Base-by-base conservation (phyloP, 2,329 filamentous ascomycete species). In the Colletotrichum musae region DNA sequence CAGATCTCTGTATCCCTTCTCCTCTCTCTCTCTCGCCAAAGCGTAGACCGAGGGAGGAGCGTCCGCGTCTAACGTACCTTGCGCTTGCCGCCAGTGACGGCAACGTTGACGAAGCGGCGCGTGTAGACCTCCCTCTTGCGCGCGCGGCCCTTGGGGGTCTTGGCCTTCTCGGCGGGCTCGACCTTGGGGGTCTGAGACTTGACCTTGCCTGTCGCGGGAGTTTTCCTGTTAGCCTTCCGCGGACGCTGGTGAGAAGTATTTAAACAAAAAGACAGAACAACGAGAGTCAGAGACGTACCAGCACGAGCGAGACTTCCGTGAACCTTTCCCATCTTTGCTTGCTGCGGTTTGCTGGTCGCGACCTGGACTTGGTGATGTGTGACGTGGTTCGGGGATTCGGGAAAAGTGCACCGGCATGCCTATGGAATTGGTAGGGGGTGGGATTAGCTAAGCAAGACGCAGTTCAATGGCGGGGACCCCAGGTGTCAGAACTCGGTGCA, bases 101-200 rank as follows among this genome's bases (percentile, higher is more conserved):
- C 95, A 82, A 98, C 94, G 87, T 98, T 98, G 78, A 98, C 94
- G 89, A 98, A 98, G 81, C 95, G 94, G 84, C 95, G 93, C 78
- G 94, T 97, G 91, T 98, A 98, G 84, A 90, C 91, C 84, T 97
- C 91, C 81, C 95, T 91, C 94, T 98, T 98, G 88, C 95, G 94
- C 78, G 95, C 95, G 82, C 95, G 94, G 82, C 95, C 95, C 91
- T 98, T 97, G 82, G 95, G 94, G 78, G 87, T 89, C 93, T 98
- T 98, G 87, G 93, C 88, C 92, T 97, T 97, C 91, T 98, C 95
- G 86, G 94, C 92, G 69, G 89, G 85, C 86, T 95, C 93, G 84
- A 95, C 92, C 92, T 94, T 48, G 52, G 56, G 54, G 56, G 56
- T 53, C 36, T 53, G 58, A 41, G 60, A 48, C 50, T 56, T 26